Evolutionary conservation across 257 asterid species (phyloP), one percentile per base, ranked within the genome.

Genomic region (Nicotiana obtusifolia): DNA sequence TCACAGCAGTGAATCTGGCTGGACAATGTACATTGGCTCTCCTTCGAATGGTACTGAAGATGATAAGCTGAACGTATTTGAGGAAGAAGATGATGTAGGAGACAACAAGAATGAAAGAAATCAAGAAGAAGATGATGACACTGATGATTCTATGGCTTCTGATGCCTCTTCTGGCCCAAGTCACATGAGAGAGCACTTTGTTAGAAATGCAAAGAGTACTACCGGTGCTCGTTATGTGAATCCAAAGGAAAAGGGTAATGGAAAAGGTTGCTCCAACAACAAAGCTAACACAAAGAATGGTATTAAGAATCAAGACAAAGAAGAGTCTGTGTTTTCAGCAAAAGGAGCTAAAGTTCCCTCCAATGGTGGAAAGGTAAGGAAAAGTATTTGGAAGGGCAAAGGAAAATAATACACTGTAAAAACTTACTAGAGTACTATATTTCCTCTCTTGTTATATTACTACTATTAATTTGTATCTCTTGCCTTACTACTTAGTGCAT

Each of bases 11-110:
- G 90, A 88, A 84, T 88, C 90, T 26, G 90, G 90, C 10, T 88
- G 90, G 90, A 88, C 90, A 41, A 88, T 88, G 90, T 88, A 88
- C 81, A 88, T 88, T 76, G 90, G 89, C n/a, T 86, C 89, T 10
- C 82, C 90, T 44, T 10, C 26, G 13, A 65, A 77, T 4, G 83
- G 68, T 0, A 84, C 71, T 19, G 88, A 56, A 7, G 62, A 81
- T 3, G 68, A 61, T 31, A 62, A 53, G 81, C 73, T 10, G n/a
- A 54, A 77, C 5, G 66, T 15, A 41, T 66, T 49, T 31, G 84
- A 82, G 1, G 52, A 76, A 5, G 79, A 49, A 4, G 78, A 64
- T 20, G 83, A 67, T 19, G 31, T 65, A 28, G 52, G 80, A 37
- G 11, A 33, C 13, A 11, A 17, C 19, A 31, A 44, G 28, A 28